Evolutionary conservation across 345 rosid genomes (phyloP).

Genomic region (Chamaenerion angustifolium): DNA sequence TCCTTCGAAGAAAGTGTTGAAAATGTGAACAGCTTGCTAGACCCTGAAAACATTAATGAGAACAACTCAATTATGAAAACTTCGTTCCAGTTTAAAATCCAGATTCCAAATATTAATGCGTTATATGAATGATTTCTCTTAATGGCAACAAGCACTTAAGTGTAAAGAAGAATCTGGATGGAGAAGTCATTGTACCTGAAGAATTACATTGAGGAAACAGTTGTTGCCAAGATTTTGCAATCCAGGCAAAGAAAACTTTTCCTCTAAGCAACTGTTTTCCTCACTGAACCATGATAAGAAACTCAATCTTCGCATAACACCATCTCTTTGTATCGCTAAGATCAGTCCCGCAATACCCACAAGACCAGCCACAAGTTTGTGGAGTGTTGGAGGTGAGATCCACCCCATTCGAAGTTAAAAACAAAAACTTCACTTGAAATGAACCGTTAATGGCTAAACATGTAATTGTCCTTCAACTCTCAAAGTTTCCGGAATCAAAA

Average conservation of each 20-base stretch:
- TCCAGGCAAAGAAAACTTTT: slow-evolving; percentile 47
- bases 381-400: slow-evolving; percentile 29
- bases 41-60: slow-evolving; percentile 33
- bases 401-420: slow-evolving; percentile 2
- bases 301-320: slow-evolving; percentile 16
- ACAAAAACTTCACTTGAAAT: not conserved
- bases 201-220: slow-evolving; percentile 70
- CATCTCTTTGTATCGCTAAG: slow-evolving; percentile 31
- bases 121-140: no score
- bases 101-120: no score
- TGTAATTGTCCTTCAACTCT: no score
- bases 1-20: slow-evolving; percentile 40
- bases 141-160: not conserved
- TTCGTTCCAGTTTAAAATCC: no score
- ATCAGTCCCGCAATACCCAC: slow-evolving; percentile 42
- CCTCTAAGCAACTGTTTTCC: slow-evolving; percentile 11
- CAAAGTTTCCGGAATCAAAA: no score
- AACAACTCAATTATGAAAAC: not conserved
- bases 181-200: slow-evolving; percentile 39
- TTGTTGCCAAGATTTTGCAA: slow-evolving; percentile 70
- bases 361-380: slow-evolving; percentile 32
- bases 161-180: not conserved
- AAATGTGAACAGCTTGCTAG: slow-evolving; percentile 65
- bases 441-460: no score
- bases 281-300: slow-evolving; percentile 15